Evolutionary conservation across 495 filamentous ascomycete species (phyloP), one percentile per base, ranked within the genome.

Genomic region (Trichocladium uniseriatum): DNA sequence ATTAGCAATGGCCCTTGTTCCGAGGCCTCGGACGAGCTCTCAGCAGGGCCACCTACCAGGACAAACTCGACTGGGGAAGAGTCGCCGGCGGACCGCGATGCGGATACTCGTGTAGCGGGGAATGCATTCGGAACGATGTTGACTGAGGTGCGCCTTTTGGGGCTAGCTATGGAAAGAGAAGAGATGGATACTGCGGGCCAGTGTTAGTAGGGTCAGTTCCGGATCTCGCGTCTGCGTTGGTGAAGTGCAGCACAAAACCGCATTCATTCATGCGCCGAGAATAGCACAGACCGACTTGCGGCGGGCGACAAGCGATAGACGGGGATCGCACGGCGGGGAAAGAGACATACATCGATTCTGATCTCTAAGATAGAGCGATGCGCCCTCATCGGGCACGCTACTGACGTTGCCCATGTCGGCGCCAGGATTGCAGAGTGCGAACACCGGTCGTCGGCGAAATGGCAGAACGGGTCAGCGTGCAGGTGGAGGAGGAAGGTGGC

Each of bases 311-410:
- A n/a, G n/a, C n/a, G 28, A 15, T 34, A 15, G 24, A 16, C 14
- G 37, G 37, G 40, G 7, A 31, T 43, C 29, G 38, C 38, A 49
- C 47, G 22, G 49, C 37, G 36, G 38, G 57, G 55, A 48, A 38
- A 49, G 43, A 32, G 31, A 67, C 72, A 43, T 67, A 97, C 91
- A 80, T 74, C 87, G 80, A 61, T 73, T 86, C 70, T 96, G 92
- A 64, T 98, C 90, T 71, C 86, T 83, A 66, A 96, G 76, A 64
- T 84, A 89, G 66, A 96, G 69, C 59, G 77, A 74, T 54, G 82
- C 78, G 61, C 85, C 84, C 69, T 95, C 90, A 61, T 96, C 91
- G 54, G 83, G 81, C 67, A 81, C 84, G 74, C 90, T 96, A 67
- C 79, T 84, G 66, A 97, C 84, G 74, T 86, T 89, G 53, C 92